A percentile compares a stretch with the other conserved stretches of the same genome.
Evolutionary conservation across 2,329 filamentous ascomycete genomes (phyloP).

Genomic region (Rugonectria rugulosa): DNA sequence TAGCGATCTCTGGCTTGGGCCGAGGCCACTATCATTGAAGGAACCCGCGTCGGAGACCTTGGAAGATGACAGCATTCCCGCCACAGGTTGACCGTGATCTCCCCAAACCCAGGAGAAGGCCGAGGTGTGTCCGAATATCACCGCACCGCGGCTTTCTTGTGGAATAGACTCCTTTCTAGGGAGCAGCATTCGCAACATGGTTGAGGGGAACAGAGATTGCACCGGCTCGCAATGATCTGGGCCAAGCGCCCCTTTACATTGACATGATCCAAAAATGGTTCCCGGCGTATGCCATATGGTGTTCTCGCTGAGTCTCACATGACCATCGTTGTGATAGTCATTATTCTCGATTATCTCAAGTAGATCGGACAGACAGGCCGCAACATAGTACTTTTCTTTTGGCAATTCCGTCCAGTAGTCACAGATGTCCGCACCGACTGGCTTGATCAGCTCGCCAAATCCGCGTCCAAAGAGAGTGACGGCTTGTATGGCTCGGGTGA

Average conservation of each 20-base stretch:
- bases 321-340: background rate
- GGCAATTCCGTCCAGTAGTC: conserved; percentile 14
- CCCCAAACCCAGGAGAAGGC: too few species aligned
- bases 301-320: background rate
- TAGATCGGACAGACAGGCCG: conserved; percentile 9
- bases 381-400: conserved; percentile 13
- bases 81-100: too few species aligned
- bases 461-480: conserved; percentile 32
- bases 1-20: too few species aligned
- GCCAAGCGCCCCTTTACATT: background rate
- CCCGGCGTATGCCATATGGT: conserved; percentile 5
- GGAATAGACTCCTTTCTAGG: too few species aligned
- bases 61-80: too few species aligned
- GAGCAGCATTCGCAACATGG: too few species aligned
- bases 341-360: background rate
- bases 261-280: background rate
- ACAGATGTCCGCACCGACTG: background rate
- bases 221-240: conserved; percentile 11
- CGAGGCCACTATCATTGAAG: too few species aligned
- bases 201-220: too few species aligned
- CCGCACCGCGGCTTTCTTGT: too few species aligned
- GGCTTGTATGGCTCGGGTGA: conserved; percentile 29
- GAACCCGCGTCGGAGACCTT: too few species aligned
- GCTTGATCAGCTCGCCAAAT: conserved; percentile 31
- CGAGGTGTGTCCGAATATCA: too few species aligned